Percentiles rank a stretch among this genome's conserved stretches.
Evolutionary conservation across 768 basidiomycete genomes (phyloP).

Genomic region (Mycena venus): DNA sequence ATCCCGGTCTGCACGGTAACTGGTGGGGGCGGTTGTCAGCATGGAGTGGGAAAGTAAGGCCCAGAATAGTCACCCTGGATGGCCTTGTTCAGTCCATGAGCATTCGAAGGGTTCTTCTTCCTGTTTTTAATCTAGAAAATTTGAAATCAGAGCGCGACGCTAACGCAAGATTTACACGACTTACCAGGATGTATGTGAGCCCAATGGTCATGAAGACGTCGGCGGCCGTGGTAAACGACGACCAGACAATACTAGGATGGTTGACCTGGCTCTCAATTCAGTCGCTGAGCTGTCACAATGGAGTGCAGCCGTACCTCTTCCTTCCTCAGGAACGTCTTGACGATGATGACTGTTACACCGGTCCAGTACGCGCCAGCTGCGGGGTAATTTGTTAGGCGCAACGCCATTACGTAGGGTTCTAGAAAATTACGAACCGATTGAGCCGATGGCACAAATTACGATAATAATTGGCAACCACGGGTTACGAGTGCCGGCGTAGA

Average conservation of each 20-base stretch:
- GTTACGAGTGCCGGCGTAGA: neutral
- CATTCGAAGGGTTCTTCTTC: neutral
- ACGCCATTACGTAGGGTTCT: neutral
- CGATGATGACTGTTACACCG: neutral
- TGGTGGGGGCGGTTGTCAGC: neutral
- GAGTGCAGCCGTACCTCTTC: neutral
- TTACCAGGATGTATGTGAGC: neutral
- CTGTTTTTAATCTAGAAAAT: neutral
- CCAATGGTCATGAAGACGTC: neutral
- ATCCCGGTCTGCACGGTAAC: neutral
- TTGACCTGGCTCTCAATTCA: neutral
- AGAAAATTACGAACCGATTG: neutral
- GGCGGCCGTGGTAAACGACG: neutral
- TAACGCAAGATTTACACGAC: neutral
- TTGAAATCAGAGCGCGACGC: neutral
- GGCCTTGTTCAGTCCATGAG: neutral
- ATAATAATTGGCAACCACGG: neutral
- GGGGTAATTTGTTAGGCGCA: neutral
- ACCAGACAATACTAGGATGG: neutral
- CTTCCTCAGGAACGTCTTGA: neutral
- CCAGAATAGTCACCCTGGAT: neutral
- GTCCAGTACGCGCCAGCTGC: neutral
- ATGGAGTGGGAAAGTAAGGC: neutral
- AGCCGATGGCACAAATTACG: neutral
- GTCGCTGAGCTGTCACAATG: neutral